These are phyloP conservation scores for Phanerochaete sordida DNA, from an alignment of 768 basidiomycete genomes.

Conservation along the genomic window DNA sequence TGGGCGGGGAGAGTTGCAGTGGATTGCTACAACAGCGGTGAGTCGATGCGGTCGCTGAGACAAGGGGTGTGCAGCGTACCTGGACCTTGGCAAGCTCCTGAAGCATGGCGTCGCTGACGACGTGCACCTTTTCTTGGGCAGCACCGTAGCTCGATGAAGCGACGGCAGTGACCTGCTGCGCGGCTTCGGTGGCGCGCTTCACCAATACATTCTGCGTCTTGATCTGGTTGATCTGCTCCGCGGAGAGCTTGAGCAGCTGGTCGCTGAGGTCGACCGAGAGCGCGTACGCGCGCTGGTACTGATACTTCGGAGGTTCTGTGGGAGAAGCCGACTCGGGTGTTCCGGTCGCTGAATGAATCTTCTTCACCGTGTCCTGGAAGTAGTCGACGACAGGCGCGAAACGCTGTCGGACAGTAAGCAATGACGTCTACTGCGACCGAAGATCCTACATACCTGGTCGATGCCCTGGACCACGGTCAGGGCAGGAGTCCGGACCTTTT, in stretches of 20 bases:
- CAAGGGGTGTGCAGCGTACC: constrained; percentile 17
- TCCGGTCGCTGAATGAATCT: constrained; percentile 35
- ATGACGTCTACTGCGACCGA: background rate
- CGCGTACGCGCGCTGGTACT: constrained; percentile 71
- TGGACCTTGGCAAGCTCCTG: constrained; percentile 60
- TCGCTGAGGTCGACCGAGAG: constrained; percentile 64
- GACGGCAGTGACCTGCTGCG: constrained; percentile 55
- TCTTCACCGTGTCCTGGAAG: constrained; percentile 53
- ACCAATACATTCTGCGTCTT: constrained; percentile 63
- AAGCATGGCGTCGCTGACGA: constrained; percentile 64
- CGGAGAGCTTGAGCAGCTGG: constrained; percentile 61
- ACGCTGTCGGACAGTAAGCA: constrained; percentile 37
- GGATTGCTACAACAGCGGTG: constrained; percentile 39
- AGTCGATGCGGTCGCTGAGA: background rate
- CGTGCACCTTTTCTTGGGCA: constrained; percentile 55
- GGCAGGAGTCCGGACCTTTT: constrained; percentile 61
- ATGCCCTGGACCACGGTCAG: constrained; percentile 60
- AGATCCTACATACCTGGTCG: constrained; percentile 56
- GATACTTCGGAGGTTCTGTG: constrained; percentile 57
- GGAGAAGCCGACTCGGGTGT: constrained; percentile 44
- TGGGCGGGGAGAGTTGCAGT: constrained; percentile 47
- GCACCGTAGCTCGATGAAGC: constrained; percentile 53
- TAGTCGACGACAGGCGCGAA: constrained; percentile 76
- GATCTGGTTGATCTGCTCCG: constrained; percentile 68
- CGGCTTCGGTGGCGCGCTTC: constrained; percentile 70